A percentile compares a stretch with the other conserved stretches of the same genome.
Evolutionary conservation across 2,329 filamentous ascomycete genomes (phyloP).

Genomic region (Drechslerella coelobrocha): DNA sequence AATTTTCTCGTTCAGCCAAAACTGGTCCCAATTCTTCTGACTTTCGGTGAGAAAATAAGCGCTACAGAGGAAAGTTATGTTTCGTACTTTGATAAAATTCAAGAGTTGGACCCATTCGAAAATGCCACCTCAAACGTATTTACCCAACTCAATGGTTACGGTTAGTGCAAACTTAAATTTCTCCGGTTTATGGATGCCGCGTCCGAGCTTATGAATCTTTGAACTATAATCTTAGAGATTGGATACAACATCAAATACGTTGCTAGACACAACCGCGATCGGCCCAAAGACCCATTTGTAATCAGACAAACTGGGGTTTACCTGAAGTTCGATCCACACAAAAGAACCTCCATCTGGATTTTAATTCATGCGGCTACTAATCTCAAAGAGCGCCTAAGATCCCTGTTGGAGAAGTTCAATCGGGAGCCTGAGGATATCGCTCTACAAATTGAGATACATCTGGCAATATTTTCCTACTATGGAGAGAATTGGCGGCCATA

Average conservation of each 20-base stretch:
- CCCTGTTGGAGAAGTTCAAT: slow-evolving; percentile 12
- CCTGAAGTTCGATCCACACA: slow-evolving; percentile 11
- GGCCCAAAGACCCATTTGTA: slow-evolving; percentile 18
- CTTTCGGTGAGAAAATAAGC: slow-evolving; percentile 14
- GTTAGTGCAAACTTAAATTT: neutral
- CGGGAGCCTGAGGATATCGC: slow-evolving; percentile 9
- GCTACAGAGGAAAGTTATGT: slow-evolving; percentile 18
- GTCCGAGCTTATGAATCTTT: neutral
- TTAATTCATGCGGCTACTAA: slow-evolving; percentile 15
- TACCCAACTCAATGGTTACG: slow-evolving; percentile 8
- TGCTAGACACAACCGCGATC: slow-evolving; percentile 12
- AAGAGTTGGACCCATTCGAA: slow-evolving; percentile 10
- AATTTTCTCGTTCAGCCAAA: slow-evolving; percentile 12
- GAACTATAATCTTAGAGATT: neutral
- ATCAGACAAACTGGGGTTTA: slow-evolving; percentile 17
- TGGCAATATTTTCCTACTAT: slow-evolving; percentile 3
- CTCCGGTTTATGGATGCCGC: too few species aligned
- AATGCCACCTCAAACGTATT: neutral
- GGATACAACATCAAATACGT: slow-evolving; percentile 25
- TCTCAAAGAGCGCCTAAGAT: slow-evolving; percentile 13
- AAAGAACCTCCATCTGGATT: slow-evolving; percentile 6
- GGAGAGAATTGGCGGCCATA: slow-evolving; percentile 18
- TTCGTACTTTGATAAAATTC: slow-evolving; percentile 18
- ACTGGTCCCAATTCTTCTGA: slow-evolving; percentile 6
- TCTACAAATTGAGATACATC: slow-evolving; percentile 20